A percentile compares a stretch with the other conserved stretches of the same genome.
Evolutionary conservation across 2,329 filamentous ascomycete species (phyloP).

Genomic region (Clarireedia homoeocarpa): DNA sequence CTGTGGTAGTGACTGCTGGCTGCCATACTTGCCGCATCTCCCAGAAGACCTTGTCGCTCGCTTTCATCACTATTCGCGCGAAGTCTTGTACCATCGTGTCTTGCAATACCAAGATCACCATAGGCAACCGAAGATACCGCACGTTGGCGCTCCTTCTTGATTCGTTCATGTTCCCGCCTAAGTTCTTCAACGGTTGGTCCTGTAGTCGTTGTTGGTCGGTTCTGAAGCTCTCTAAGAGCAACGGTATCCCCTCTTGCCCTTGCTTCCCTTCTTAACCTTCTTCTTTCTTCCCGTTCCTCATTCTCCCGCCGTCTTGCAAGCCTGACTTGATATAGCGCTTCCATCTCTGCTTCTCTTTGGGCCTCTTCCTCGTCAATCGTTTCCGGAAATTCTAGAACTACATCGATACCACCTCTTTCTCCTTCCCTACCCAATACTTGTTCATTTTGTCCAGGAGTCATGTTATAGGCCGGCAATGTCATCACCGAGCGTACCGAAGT

Average conservation of each 20-base stretch:
- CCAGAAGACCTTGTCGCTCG: conserved; percentile 62
- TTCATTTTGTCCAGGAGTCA: conserved; percentile 65
- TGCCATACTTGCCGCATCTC: conserved; percentile 51
- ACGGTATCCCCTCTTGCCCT: conserved; percentile 61
- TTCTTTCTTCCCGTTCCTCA: conserved; percentile 69
- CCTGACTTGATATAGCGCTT: conserved; percentile 83
- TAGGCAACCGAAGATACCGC: conserved; percentile 71
- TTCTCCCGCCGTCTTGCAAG: conserved; percentile 66
- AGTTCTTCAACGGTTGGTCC: conserved; percentile 51
- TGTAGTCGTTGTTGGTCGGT: conserved; percentile 40
- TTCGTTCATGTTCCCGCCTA: conserved; percentile 45
- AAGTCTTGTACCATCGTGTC: conserved; percentile 69
- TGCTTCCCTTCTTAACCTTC: conserved; percentile 62
- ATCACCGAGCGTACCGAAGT: conserved; percentile 89
- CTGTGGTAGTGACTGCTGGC: conserved; percentile 34
- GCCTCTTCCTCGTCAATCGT: conserved; percentile 69
- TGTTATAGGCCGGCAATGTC: conserved; percentile 81
- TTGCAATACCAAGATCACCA: conserved; percentile 65
- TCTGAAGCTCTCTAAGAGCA: conserved; percentile 56
- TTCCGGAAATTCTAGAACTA: conserved; percentile 78
- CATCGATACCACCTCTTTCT: conserved; percentile 84
- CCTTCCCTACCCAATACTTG: conserved; percentile 81
- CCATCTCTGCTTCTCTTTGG: conserved; percentile 85
- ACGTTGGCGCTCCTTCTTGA: conserved; percentile 53
- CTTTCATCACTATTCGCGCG: conserved; percentile 65